Conservation (phyloP, 768 basidiomycete genomes). For the Boletellus sp. region DNA sequence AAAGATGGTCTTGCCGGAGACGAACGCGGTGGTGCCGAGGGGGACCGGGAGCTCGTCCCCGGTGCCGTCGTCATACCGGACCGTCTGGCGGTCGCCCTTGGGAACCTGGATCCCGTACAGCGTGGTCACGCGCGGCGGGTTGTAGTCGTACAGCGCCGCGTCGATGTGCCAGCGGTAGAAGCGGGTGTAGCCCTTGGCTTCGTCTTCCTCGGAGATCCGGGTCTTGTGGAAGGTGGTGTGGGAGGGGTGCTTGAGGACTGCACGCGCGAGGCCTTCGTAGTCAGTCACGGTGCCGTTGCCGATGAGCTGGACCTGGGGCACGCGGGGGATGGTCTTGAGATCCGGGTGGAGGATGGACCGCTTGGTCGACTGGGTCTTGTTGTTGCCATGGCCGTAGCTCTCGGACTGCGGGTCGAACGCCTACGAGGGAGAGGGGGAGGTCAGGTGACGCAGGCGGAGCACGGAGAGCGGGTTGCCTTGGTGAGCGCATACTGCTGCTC, state of each 20-base stretch:
- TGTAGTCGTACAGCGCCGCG: conserved; percentile 74
- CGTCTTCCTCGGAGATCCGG: conserved; percentile 66
- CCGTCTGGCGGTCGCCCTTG: conserved; percentile 55
- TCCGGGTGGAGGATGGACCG: conserved; percentile 87
- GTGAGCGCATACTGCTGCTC: conserved; percentile 84
- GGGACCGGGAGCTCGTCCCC: conserved; percentile 81
- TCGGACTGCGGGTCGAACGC: conserved; percentile 68
- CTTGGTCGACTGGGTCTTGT: conserved; percentile 69
- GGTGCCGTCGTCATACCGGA: conserved; percentile 82
- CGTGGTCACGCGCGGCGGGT: conserved; percentile 81
- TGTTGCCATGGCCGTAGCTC: conserved; percentile 83
- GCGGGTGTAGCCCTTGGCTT: conserved; percentile 72
- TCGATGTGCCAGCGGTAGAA: conserved; percentile 95
- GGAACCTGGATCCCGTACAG: conserved; percentile 79
- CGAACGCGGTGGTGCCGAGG: conserved; percentile 83
- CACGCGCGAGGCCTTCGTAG: conserved; percentile 76
- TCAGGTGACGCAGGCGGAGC: not conserved
- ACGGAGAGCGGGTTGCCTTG: conserved; percentile 48
- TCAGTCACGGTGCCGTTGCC: conserved; percentile 80
- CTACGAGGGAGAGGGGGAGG: conserved; percentile 34
- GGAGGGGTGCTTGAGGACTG: conserved; percentile 79
- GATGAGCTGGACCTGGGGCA: conserved; percentile 89
- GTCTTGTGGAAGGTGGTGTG: conserved; percentile 89
- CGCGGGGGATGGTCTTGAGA: conserved; percentile 85
- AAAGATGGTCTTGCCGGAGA: conserved; percentile 81